Evolutionary conservation across 768 basidiomycete genomes (phyloP).

Genomic region (Leccinum disarticulatum): DNA sequence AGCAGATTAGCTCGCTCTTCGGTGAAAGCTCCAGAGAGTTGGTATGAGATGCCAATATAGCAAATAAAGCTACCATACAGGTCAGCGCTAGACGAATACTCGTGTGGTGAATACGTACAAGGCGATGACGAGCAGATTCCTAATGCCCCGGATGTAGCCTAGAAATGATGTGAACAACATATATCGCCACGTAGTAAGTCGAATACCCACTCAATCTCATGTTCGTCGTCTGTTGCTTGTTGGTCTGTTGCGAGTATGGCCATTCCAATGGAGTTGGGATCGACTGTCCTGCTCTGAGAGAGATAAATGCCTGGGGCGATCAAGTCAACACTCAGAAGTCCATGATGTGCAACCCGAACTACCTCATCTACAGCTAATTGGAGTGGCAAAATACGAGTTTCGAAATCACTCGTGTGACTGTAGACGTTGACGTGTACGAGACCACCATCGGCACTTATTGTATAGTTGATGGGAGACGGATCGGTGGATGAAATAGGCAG

Average conservation of each 20-base stretch:
- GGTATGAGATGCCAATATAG: conserved; percentile 74
- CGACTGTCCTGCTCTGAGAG: conserved; percentile 57
- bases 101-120: conserved; percentile 43
- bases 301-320: conserved; percentile 60
- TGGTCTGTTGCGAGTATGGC: conserved; percentile 65
- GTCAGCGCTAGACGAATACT: conserved; percentile 1
- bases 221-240: conserved; percentile 54
- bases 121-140: conserved; percentile 63
- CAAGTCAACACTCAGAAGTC: background rate
- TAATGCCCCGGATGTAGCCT: conserved; percentile 65
- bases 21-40: conserved; percentile 69
- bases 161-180: conserved; percentile 4
- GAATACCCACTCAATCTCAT: conserved; percentile 54
- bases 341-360: background rate
- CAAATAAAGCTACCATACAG: conserved; percentile 52
- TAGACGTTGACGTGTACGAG: conserved; percentile 63
- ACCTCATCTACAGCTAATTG: conserved; percentile 79
- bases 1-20: conserved; percentile 63
- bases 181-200: background rate
- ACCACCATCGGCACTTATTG: conserved; percentile 66
- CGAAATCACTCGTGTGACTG: conserved; percentile 66
- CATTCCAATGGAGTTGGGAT: conserved; percentile 65
- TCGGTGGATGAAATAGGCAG: conserved; percentile 44
- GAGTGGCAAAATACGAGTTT: conserved; percentile 64
- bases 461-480: conserved; percentile 56